Percentiles rank a stretch among this genome's conserved stretches.
Evolutionary conservation across 768 basidiomycete genomes (phyloP).

Genomic region (Leucocoprinus sp.): DNA sequence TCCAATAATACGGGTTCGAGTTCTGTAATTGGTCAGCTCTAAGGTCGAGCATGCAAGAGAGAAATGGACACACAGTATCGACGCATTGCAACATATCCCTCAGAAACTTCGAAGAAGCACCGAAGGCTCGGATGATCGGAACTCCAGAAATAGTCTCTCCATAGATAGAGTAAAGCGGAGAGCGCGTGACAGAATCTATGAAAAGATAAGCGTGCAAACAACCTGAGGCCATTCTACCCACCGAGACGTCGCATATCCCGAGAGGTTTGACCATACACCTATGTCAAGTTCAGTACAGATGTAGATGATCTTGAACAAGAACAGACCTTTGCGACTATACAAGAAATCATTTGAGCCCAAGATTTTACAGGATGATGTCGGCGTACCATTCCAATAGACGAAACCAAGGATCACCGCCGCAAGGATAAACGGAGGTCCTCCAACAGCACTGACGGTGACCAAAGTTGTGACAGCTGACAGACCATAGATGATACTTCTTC

Average conservation of each 20-base stretch:
- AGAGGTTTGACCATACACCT: slow-evolving; percentile 60
- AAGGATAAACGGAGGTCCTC: slow-evolving; percentile 67
- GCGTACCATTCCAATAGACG: slow-evolving; percentile 67
- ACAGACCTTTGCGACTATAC: slow-evolving; percentile 30
- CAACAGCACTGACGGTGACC: slow-evolving; percentile 67
- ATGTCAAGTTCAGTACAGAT: slow-evolving; percentile 7
- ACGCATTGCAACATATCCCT: slow-evolving; percentile 78
- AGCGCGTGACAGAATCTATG: slow-evolving; percentile 40
- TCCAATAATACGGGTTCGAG: slow-evolving; percentile 80
- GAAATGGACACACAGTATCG: slow-evolving; percentile 52
- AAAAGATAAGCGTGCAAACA: slow-evolving; percentile 5
- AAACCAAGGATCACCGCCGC: slow-evolving; percentile 46
- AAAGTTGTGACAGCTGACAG: slow-evolving; percentile 68
- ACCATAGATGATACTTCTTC: slow-evolving; percentile 63
- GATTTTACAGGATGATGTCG: too few relatives aligned
- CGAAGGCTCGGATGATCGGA: slow-evolving; percentile 67
- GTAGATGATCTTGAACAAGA: not conserved
- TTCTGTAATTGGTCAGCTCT: slow-evolving; percentile 23
- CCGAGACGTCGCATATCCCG: slow-evolving; percentile 79
- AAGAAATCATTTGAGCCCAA: not conserved
- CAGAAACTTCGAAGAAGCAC: slow-evolving; percentile 79
- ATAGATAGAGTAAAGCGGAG: slow-evolving; percentile 37
- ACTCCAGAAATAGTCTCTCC: slow-evolving; percentile 38
- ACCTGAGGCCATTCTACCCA: slow-evolving; percentile 20
- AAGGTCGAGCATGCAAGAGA: slow-evolving; percentile 4